Conservation (phyloP, 1,284 basidiomycete genomes). For the Neonothopanus nambi region DNA sequence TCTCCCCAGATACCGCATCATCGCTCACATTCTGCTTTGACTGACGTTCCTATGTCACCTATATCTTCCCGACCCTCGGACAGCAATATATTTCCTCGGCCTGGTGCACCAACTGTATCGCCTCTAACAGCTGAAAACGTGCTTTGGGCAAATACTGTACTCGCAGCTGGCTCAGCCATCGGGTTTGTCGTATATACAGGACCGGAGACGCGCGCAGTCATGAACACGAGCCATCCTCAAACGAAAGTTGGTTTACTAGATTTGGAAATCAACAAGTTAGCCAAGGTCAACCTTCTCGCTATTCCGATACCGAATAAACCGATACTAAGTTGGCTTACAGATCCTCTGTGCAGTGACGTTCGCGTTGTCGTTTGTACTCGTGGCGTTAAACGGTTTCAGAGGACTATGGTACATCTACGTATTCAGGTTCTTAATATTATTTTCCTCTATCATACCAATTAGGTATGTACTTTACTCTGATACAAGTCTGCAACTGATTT, state of each 20-base stretch:
- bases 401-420: constrained; percentile 97
- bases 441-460: constrained; percentile 99
- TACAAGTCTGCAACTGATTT: too few relatives aligned
- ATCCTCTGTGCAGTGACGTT: constrained; percentile 96
- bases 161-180: constrained; percentile 92
- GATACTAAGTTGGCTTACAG: constrained; percentile 36
- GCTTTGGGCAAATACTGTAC: constrained; percentile 96
- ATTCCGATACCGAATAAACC: background rate
- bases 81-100: constrained; percentile 15
- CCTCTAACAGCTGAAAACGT: constrained; percentile 93
- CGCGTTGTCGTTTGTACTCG: constrained; percentile 85
- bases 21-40: constrained; percentile 3
- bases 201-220: constrained; percentile 93
- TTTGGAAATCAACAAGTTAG: constrained; percentile 92
- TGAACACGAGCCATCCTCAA: constrained; percentile 97
- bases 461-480: constrained; percentile 57
- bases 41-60: constrained; percentile 8
- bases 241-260: constrained; percentile 95
- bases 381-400: constrained; percentile 95
- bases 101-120: constrained; percentile 65
- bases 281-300: constrained; percentile 66
- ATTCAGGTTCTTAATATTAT: constrained; percentile 95
- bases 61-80: background rate
- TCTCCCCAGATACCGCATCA: constrained; percentile 4
- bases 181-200: constrained; percentile 96